These are phyloP conservation scores for Plasmodium ovale DNA, from an alignment of 169 alveolate species.

Conservation along the genomic window DNA sequence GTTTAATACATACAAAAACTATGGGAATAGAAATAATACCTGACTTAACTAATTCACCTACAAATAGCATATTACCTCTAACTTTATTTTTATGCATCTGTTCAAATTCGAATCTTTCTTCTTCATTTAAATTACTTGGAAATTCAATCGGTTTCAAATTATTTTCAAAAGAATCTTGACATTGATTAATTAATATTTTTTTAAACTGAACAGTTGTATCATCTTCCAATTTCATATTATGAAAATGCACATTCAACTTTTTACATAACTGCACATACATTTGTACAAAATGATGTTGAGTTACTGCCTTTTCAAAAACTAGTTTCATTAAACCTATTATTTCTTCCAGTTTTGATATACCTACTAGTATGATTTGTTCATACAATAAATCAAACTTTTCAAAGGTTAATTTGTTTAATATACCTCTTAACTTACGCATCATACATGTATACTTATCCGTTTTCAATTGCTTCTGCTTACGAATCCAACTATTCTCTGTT, in stretches of 20 bases:
- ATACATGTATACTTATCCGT: constrained; percentile 79
- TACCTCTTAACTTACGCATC: constrained; percentile 84
- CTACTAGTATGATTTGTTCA: constrained; percentile 80
- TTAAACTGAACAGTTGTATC: constrained; percentile 70
- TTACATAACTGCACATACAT: constrained; percentile 91
- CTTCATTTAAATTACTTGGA: constrained; percentile 87
- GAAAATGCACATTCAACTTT: constrained; percentile 83
- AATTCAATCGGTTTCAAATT: constrained; percentile 87
- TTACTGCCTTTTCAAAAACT: constrained; percentile 89
- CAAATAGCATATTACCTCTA: constrained; percentile 91
- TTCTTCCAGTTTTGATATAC: constrained; percentile 82
- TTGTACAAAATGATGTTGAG: constrained; percentile 90
- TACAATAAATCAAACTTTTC: constrained; percentile 86
- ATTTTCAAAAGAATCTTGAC: constrained; percentile 89
- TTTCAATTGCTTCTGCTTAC: constrained; percentile 81
- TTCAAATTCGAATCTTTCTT: constrained; percentile 88
- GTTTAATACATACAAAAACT: constrained; percentile 88
- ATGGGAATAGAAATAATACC: constrained; percentile 88
- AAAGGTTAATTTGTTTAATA: constrained; percentile 82
- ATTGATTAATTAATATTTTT: constrained; percentile 85
- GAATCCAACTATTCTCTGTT: constrained; percentile 83
- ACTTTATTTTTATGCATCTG: constrained; percentile 89
- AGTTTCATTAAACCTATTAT: constrained; percentile 81
- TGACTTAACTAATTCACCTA: constrained; percentile 88
- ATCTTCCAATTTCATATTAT: constrained; percentile 77